Evolutionary conservation across 2,329 filamentous ascomycete genomes (phyloP), one percentile per base, ranked within the genome.

Genomic region (Botrytis byssoidea): DNA sequence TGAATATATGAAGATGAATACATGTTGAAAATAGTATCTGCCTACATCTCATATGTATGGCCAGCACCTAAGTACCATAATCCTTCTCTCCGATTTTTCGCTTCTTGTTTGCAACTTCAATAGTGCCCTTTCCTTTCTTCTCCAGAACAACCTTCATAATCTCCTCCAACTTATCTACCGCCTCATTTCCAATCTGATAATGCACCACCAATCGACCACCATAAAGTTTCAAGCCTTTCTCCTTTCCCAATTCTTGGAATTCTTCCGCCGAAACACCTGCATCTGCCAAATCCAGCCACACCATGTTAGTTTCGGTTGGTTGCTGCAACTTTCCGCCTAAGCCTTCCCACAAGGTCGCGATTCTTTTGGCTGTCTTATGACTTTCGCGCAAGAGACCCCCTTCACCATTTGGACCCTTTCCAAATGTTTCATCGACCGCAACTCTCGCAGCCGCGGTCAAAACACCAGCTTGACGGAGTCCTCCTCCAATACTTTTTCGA

Each of bases 401-500:
- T 67, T 92, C 84, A 71, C 88, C 88, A 74, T 83, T 82, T 4
- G 86, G 83, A 7, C 86, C 88, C 22, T 80, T 82, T 20, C 89
- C 88, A 76, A 96, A 97, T 0, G 92, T 94, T 81, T 94, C 92
- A 76, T 95, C 91, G 14, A 97, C 88, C 0, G 92, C 93, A 6
- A 94, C 90, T 35, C 92, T 85, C 1, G 93, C 93, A 0, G 93
- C 90, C 1, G 93, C 91, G 8, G 92, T 89, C 22, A 96, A 85
- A 1, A 96, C 88, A 72, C 94, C 94, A 0, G 92, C 86, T 82
- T 96, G 93, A 40, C 94, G 85, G 73, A 93, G 85, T 0, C 93
- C 93, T 59, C 94, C 94, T 32, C 94, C 94, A 77, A 97, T 90
- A 40, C 89, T 88, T 84, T 97, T 97, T 73, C 93, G 86, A 40